These are phyloP conservation scores for Rhizopogon rudus DNA, from an alignment of 768 basidiomycete species.

Conservation along the genomic window DNA sequence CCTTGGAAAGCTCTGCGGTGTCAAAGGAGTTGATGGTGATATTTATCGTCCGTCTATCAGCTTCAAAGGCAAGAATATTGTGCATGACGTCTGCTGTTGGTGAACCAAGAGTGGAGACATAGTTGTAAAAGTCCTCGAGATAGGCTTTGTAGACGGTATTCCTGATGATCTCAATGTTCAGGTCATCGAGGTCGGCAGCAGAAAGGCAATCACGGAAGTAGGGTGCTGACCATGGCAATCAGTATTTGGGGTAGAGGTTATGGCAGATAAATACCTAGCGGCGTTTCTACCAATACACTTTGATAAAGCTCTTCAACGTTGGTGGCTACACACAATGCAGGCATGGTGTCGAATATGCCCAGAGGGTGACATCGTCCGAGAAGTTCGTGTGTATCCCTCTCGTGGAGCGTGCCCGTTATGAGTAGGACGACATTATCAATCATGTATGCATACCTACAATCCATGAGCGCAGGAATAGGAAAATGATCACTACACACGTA, in stretches of 20 bases:
- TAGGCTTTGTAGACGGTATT: slow-evolving; percentile 99
- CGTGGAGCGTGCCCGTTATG: slow-evolving; percentile 95
- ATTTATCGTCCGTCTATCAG: slow-evolving; percentile 94
- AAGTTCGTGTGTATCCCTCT: slow-evolving; percentile 95
- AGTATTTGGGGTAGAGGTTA: slow-evolving; percentile 1
- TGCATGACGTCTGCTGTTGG: slow-evolving; percentile 94
- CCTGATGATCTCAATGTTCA: slow-evolving; percentile 99
- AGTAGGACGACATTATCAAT: slow-evolving; percentile 98
- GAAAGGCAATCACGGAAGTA: slow-evolving; percentile 97
- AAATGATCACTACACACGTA: slow-evolving; percentile 57
- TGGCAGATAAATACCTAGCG: slow-evolving; percentile 65
- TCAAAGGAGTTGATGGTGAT: slow-evolving; percentile 99
- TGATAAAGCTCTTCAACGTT: slow-evolving; percentile 98
- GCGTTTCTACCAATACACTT: slow-evolving; percentile 95
- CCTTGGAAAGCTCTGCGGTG: slow-evolving; percentile 84
- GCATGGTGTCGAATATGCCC: slow-evolving; percentile 97
- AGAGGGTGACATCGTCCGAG: slow-evolving; percentile 96
- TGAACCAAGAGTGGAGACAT: slow-evolving; percentile 70
- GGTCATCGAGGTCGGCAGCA: slow-evolving; percentile 93
- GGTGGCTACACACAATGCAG: slow-evolving; percentile 96
- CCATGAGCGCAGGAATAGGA: slow-evolving; percentile 1
- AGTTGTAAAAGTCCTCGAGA: slow-evolving; percentile 93
- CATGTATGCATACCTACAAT: slow-evolving; percentile 91
- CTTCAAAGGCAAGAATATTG: slow-evolving; percentile 89
- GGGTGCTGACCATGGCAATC: slow-evolving; percentile 48